Base-by-base conservation (phyloP, 495 filamentous ascomycete species). In the Zalerion maritima region DNA sequence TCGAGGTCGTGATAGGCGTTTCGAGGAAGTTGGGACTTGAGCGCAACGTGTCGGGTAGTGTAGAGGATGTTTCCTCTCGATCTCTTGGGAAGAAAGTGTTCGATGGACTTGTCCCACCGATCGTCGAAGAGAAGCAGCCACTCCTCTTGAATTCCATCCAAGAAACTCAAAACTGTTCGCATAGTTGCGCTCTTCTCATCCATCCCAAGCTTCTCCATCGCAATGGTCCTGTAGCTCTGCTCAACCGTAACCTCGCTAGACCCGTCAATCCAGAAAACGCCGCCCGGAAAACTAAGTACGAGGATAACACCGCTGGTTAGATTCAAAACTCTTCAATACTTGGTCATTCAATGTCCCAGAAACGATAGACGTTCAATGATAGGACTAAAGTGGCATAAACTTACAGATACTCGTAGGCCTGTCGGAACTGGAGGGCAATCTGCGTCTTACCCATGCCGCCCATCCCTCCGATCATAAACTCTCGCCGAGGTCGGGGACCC, bases 51-150 rank as follows among this genome's bases (percentile, higher is more conserved):
- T 9, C 39, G 26, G 15, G 29, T 39, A 5, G 42, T 49, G 32
- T 42, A 49, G 26, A 49, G 31, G 20, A 46, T 26, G 37, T 45
- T 46, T 9, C 43, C 43, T 14, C 18, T 35, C 14, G 27, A 21
- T 15, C 26, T 14, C 19, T 4, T 28, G 22, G n/a, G 31, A n/a
- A 26, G 32, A 18, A 23, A 28, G 5, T 10, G 16, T 2, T 2
- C 4, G n/a, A n/a, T n/a, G n/a, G n/a, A n/a, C 14, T 28, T 4
- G 2, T 22, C 6, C 28, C 17, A 18, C 4, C 37, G 31, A 21
- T 45, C 36, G 32, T 45, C 42, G 6, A 45, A 33, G 8, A 45
- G 23, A 15, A 45, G 18, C n/a, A 45, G 38, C 42, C 42, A 45
- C 17, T 43, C 41, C 0, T 43, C 32, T 5, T 23, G 15, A 14